These are phyloP conservation scores for Samsoniella hepiali DNA, from an alignment of 2,329 filamentous ascomycete genomes.

Conservation along the genomic window DNA sequence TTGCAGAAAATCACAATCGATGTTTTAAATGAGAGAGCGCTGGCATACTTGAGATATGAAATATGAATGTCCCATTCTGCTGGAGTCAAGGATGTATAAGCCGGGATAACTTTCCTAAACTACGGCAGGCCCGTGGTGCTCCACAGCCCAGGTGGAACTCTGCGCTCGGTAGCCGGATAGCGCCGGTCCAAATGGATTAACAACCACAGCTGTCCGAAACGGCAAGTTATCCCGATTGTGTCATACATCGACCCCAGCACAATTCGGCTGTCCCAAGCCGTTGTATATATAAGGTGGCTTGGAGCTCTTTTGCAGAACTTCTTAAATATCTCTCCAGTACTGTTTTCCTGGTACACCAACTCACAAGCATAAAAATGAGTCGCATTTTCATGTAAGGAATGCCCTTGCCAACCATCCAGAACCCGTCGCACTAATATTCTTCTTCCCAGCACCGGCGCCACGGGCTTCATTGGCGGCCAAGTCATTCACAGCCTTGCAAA, in stretches of 20 bases:
- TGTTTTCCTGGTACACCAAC: background rate
- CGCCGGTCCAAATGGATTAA: background rate
- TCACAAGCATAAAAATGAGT: background rate
- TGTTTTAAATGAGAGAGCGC: too few relatives aligned
- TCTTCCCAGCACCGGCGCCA: conserved; percentile 21
- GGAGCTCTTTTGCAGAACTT: background rate
- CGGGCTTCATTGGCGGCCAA: conserved; percentile 26
- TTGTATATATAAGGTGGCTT: background rate
- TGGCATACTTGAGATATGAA: too few relatives aligned
- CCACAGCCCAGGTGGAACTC: background rate
- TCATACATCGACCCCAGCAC: background rate
- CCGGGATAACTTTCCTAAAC: background rate
- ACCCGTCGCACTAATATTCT: background rate
- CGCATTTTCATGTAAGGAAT: conserved; percentile 1
- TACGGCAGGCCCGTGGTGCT: background rate
- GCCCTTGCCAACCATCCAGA: background rate
- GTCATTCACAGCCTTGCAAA: conserved; percentile 20
- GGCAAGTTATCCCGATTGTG: conserved; percentile 6
- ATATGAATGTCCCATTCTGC: too few relatives aligned
- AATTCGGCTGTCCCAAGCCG: background rate
- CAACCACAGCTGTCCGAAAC: background rate
- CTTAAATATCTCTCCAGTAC: background rate
- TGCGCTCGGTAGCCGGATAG: background rate
- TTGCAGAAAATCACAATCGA: too few relatives aligned
- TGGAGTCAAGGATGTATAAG: background rate